Conservation (phyloP, 768 basidiomycete genomes). For the Termitomyces sp. region DNA sequence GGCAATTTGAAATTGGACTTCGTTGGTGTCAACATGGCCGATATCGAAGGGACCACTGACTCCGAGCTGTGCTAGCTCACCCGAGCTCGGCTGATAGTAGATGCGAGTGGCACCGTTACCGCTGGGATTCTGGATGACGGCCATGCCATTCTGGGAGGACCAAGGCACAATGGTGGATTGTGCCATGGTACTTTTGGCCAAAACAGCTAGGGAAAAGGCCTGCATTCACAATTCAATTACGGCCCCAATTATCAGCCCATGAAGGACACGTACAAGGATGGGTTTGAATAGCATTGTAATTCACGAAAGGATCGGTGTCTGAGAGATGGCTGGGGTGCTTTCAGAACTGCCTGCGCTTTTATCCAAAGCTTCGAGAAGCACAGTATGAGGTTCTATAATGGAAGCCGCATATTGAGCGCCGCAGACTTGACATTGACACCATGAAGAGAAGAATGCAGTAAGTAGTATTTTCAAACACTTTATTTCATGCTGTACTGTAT, state of each 20-base stretch:
- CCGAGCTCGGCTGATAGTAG: no score
- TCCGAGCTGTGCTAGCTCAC: background rate
- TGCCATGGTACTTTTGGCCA: background rate
- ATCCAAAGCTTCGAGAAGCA: background rate
- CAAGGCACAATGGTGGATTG: background rate
- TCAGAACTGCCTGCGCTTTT: background rate
- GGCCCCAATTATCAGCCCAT: no score
- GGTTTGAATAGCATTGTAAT: background rate
- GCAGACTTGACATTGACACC: background rate
- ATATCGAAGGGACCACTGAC: background rate
- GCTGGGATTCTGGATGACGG: no score
- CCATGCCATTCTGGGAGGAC: no score
- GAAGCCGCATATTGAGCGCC: background rate
- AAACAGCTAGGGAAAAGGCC: background rate
- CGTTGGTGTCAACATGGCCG: no score
- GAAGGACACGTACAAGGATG: background rate
- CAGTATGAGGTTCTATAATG: no score
- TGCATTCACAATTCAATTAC: background rate
- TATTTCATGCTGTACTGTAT: no score
- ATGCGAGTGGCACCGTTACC: no score
- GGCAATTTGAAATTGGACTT: no score
- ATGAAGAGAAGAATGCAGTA: no score
- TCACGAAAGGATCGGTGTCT: background rate
- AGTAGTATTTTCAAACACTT: no score
- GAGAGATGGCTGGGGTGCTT: background rate